Conservation (phyloP, 495 filamentous ascomycete species). For the Aspergillus funiculosus region DNA sequence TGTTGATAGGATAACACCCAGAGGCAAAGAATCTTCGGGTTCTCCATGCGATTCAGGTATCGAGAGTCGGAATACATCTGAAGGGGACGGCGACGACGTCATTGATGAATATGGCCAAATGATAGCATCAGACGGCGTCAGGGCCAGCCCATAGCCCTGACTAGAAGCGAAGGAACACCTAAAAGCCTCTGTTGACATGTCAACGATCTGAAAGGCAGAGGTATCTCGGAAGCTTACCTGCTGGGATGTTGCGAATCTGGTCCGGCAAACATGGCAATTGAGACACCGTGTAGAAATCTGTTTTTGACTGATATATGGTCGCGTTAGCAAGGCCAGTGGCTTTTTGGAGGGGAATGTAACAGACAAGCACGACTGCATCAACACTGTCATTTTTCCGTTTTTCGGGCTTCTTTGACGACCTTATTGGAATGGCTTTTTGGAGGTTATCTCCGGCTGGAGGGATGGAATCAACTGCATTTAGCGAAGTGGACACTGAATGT, state of each 20-base stretch:
- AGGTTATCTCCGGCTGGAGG: slow-evolving; percentile 12
- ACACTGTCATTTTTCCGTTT: slow-evolving; percentile 43
- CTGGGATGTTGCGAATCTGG: slow-evolving; percentile 54
- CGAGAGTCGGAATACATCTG: slow-evolving; percentile 67
- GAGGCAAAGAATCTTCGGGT: slow-evolving; percentile 59
- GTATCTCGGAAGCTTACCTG: slow-evolving; percentile 43
- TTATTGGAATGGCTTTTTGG: slow-evolving; percentile 52
- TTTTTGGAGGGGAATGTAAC: slow-evolving; percentile 19
- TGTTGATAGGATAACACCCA: slow-evolving; percentile 74
- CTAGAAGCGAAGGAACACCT: slow-evolving; percentile 56
- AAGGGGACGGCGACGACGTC: slow-evolving; percentile 50
- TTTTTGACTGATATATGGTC: slow-evolving; percentile 61
- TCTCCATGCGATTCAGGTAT: slow-evolving; percentile 67
- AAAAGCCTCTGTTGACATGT: slow-evolving; percentile 25
- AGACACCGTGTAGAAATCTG: slow-evolving; percentile 78
- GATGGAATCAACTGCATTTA: slow-evolving; percentile 10
- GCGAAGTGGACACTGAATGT: slow-evolving; percentile 2
- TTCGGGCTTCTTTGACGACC: slow-evolving; percentile 53
- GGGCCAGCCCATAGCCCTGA: slow-evolving; percentile 68
- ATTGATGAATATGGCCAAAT: slow-evolving; percentile 74
- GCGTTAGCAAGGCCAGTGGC: slow-evolving; percentile 7
- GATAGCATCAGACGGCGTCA: slow-evolving; percentile 73
- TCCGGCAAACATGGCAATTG: slow-evolving; percentile 78
- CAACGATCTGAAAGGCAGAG: slow-evolving; percentile 12
- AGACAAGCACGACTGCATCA: slow-evolving; percentile 58